These are phyloP conservation scores for Dictyostelium citrinum DNA, from an alignment of 78 protist species.

Conservation along the genomic window DNA sequence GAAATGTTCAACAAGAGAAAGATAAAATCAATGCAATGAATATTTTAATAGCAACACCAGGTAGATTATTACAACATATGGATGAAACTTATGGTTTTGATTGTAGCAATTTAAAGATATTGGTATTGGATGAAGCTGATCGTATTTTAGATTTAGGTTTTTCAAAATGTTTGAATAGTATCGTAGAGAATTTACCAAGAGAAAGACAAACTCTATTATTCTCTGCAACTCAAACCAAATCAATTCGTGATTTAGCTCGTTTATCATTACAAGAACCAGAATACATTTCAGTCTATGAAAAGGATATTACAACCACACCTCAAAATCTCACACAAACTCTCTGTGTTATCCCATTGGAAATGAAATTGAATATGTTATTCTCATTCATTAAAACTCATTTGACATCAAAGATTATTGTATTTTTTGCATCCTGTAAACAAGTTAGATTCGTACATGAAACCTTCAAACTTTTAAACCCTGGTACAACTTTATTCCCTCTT, in stretches of 20 bases:
- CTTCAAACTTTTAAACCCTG: constrained; percentile 86
- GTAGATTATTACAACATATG: constrained; percentile 98
- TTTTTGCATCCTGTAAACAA: constrained; percentile 96
- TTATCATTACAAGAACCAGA: constrained; percentile 89
- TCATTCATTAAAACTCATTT: constrained; percentile 91
- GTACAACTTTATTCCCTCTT: constrained; percentile 85
- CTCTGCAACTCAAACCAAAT: constrained; percentile 97
- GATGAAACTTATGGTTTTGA: constrained; percentile 91
- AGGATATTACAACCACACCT: constrained; percentile 68
- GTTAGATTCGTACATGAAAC: constrained; percentile 90
- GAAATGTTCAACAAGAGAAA: constrained; percentile 75
- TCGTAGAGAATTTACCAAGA: constrained; percentile 90
- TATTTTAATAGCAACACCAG: constrained; percentile 98
- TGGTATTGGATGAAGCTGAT: constrained; percentile 99
- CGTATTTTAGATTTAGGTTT: constrained; percentile 97
- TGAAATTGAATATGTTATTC: constrained; percentile 90
- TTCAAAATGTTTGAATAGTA: constrained; percentile 79
- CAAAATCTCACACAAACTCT: constrained; percentile 72
- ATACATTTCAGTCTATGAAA: constrained; percentile 87
- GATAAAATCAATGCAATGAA: constrained; percentile 83
- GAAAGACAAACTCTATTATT: constrained; percentile 93
- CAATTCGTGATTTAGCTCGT: constrained; percentile 87
- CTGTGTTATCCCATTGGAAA: constrained; percentile 44
- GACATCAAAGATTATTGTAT: constrained; percentile 91
- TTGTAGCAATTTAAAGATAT: constrained; percentile 78